Conservation (phyloP, 306 rosid genomes). For the Inga laurina region DNA sequence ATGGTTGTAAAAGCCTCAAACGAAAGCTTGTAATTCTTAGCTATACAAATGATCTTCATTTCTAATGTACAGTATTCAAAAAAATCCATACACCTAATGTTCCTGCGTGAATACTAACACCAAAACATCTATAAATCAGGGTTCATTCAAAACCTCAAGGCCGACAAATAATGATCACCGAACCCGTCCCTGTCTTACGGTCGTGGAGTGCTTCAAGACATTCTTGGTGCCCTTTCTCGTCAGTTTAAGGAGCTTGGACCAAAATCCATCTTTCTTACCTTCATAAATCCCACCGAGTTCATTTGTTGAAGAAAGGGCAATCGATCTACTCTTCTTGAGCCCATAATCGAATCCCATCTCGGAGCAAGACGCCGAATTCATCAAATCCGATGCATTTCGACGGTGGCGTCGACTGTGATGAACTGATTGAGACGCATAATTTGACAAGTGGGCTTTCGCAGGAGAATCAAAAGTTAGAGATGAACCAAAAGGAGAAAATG, state of each 20-base stretch:
- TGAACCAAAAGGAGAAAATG: neutral
- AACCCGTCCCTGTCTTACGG: constrained; percentile 26
- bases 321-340: constrained; percentile 66
- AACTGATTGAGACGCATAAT: constrained; percentile 27
- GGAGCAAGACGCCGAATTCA: constrained; percentile 46
- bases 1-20: neutral
- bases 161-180: neutral
- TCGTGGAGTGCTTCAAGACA: constrained; percentile 39
- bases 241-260: constrained; percentile 63
- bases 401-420: constrained; percentile 37
- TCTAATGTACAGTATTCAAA: neutral
- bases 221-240: constrained; percentile 51
- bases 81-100: too few species aligned
- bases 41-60: neutral
- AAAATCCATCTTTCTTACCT: constrained; percentile 53
- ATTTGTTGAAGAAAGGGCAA: constrained; percentile 43
- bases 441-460: neutral
- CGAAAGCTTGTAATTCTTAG: neutral
- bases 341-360: constrained; percentile 25
- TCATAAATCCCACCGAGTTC: constrained; percentile 2
- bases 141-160: neutral
- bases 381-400: constrained; percentile 43
- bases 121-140: neutral
- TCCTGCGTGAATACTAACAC: neutral
- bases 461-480: neutral